Base-by-base conservation (phyloP, 805 yeast species). In the Candida verbasci region DNA sequence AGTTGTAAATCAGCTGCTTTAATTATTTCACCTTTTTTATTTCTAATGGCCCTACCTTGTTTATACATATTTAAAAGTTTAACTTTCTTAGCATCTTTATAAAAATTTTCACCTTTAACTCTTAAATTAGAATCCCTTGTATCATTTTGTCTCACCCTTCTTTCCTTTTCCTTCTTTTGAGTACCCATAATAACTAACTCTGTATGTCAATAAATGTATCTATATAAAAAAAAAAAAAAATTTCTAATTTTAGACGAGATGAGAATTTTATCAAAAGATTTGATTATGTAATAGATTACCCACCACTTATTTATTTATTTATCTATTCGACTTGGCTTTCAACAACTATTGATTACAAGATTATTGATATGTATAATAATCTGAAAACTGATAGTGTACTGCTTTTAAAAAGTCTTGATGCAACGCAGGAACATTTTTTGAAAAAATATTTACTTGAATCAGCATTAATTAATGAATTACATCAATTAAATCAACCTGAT, bases 51-150 rank as follows among this genome's bases (percentile, higher is more conserved):
- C 47, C 85, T 75, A 39, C 97, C 97, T 36, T 82, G 78, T 55
- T 86, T 93, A 69, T 88, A 91, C 97, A 91, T 91, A 57, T 79
- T 84, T 53, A 93, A 71, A 58, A 79, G 86, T 60, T 86, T 82
- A 41, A 89, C 95, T 56, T 86, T 86, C 56, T 88, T 87, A 37
- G 95, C 91, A 77, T 89, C 97, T 52, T 87, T 70, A 68, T 91
- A 91, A 63, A 91, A 91, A 69, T 91, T 91, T 64, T 91, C 98
- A 54, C 98, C 98, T 59, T 91, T 91, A 35, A 86, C 94, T 44
- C 95, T 80, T 40, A 93, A 74, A 52, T 91, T 91, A 20, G 96
- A 96, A 60, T 86, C 95, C 53, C 86, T 76, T 48, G 78, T 70
- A 50, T 82, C 86, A 37, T 82, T 82, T 57, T 88, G 86, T 55